A percentile compares a stretch with the other conserved stretches of the same genome.
These are phyloP conservation scores for Erodium chrysanthum DNA, from an alignment of 441 rosid genomes.

Conservation along the genomic window DNA sequence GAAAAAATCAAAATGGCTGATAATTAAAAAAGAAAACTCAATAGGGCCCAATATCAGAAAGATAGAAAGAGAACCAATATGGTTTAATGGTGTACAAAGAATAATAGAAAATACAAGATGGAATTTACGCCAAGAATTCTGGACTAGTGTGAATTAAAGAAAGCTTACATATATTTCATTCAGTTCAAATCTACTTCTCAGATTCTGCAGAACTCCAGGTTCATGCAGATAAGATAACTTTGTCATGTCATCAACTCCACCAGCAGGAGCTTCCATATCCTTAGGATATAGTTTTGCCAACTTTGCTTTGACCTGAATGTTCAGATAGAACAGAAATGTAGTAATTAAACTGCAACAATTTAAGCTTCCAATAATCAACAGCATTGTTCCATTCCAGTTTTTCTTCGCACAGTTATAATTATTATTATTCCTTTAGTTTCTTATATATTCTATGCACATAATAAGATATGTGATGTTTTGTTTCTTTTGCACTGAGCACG, in stretches of 20 bases:
- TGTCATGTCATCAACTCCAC: conserved; percentile 99
- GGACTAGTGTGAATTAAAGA: neutral
- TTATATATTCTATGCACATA: neutral
- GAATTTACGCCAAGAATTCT: neutral
- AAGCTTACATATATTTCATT: conserved; percentile 85
- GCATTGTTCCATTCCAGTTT: neutral
- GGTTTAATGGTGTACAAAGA: neutral
- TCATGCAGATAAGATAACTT: conserved; percentile 91
- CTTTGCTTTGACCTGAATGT: conserved; percentile 47
- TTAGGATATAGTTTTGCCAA: conserved; percentile 74
- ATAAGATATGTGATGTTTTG: neutral
- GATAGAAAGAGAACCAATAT: neutral
- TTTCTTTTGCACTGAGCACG: neutral
- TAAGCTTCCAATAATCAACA: neutral
- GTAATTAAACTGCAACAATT: conserved; percentile 10
- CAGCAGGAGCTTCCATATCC: conserved; percentile 89
- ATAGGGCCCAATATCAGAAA: neutral
- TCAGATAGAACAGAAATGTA: conserved; percentile 5
- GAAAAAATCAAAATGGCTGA: neutral
- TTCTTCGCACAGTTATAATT: neutral
- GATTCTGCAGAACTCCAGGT: conserved; percentile 90
- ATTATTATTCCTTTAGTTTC: neutral
- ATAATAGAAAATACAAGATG: neutral
- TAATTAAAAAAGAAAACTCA: no score
- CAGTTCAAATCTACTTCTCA: conserved; percentile 73